phyloP scores from a whole-genome alignment of 2,329 filamentous ascomycete species.

The Xylariaceae sp. region DNA sequence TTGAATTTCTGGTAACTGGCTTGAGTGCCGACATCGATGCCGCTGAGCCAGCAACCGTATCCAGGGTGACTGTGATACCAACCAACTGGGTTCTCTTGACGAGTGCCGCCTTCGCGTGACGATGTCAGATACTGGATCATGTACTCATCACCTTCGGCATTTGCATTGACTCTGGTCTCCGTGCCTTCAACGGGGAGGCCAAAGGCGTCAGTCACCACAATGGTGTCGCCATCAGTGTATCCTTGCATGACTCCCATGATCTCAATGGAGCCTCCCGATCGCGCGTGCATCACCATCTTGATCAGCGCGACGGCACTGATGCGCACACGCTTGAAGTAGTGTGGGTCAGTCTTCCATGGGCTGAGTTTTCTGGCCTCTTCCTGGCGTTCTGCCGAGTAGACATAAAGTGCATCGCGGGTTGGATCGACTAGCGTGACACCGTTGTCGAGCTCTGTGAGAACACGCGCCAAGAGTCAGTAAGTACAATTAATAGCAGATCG shows the following conservation, averaged over 20 bases:
- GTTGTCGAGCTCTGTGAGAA: constrained; percentile 73
- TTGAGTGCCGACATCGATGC: constrained; percentile 91
- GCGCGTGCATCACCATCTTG: constrained; percentile 99
- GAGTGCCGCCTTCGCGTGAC: constrained; percentile 64
- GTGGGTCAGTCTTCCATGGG: constrained; percentile 73
- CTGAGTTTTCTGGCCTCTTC: constrained; percentile 57
- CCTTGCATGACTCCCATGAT: constrained; percentile 99
- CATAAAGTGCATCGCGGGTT: constrained; percentile 84
- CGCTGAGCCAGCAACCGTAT: constrained; percentile 96
- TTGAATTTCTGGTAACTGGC: constrained; percentile 76
- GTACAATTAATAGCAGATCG: neutral
- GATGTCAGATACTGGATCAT: constrained; percentile 79
- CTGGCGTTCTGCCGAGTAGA: constrained; percentile 66
- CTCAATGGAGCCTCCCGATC: constrained; percentile 87
- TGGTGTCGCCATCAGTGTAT: constrained; percentile 76
- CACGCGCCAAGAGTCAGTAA: constrained; percentile 7
- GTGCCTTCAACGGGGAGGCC: constrained; percentile 93
- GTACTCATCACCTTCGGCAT: constrained; percentile 95
- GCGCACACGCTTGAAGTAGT: constrained; percentile 89
- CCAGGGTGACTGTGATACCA: constrained; percentile 99
- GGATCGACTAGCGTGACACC: constrained; percentile 77
- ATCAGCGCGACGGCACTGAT: constrained; percentile 90
- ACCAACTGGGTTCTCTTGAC: constrained; percentile 87
- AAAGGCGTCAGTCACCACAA: constrained; percentile 92
- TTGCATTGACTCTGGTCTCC: constrained; percentile 96